Evolutionary conservation across 805 yeast species (phyloP).

Genomic region (Candida khao-thaluensis): DNA sequence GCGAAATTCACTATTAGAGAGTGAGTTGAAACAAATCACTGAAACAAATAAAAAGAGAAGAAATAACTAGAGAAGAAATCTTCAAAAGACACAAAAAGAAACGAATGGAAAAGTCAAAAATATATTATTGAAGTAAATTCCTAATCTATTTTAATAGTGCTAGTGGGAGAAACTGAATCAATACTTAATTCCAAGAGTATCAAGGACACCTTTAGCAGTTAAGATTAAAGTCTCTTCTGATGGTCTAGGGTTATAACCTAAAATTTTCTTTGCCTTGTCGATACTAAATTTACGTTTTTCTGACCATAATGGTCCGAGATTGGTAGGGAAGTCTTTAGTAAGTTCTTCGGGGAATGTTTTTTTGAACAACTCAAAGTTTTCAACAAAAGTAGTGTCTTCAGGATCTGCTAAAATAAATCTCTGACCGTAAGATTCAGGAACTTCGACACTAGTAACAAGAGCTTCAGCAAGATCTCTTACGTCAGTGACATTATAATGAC

Average conservation of each 20-base stretch:
- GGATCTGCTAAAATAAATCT: conserved; percentile 5
- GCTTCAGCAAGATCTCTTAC: conserved; percentile 11
- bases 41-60: too few species aligned
- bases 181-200: neutral
- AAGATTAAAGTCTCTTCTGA: neutral
- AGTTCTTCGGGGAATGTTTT: conserved; percentile 4
- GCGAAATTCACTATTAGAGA: too few species aligned
- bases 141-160: too few species aligned
- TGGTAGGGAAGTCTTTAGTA: conserved; percentile 8
- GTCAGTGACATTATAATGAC: conserved; percentile 6
- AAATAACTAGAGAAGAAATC: too few species aligned
- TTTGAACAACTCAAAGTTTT: neutral
- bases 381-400: neutral
- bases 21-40: too few species aligned
- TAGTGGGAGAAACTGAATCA: too few species aligned
- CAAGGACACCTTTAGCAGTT: neutral
- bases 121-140: too few species aligned
- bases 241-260: conserved; percentile 6
- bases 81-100: too few species aligned
- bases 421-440: conserved; percentile 7
- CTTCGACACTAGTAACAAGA: conserved; percentile 6
- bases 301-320: neutral
- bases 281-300: neutral
- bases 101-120: too few species aligned
- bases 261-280: conserved; percentile 3